Conservation (phyloP, 2,329 filamentous ascomycete genomes). For the Aotearoamyces nothofagi region DNA sequence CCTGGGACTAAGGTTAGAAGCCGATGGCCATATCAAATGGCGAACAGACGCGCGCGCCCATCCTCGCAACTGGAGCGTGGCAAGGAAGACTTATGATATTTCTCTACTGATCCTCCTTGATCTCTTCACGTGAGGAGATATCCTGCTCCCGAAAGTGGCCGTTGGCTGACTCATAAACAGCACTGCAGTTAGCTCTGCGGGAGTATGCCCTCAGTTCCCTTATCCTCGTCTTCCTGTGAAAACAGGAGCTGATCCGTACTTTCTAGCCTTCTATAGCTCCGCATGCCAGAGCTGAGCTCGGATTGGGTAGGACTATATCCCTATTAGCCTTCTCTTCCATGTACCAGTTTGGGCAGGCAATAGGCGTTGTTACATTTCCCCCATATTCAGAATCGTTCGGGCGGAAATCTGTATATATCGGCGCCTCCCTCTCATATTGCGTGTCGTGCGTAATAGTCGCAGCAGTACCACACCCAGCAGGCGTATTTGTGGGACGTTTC, state of each 20-base stretch:
- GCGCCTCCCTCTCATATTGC: conserved; percentile 19
- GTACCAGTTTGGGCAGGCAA: conserved; percentile 22
- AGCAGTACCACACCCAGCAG: conserved; percentile 20
- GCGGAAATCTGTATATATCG: conserved; percentile 20
- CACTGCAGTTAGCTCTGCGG: conserved; percentile 10
- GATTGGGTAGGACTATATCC: conserved; percentile 7
- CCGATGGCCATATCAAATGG: background rate
- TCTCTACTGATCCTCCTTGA: conserved; percentile 3
- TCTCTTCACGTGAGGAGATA: too few relatives aligned
- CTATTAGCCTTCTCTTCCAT: conserved; percentile 14
- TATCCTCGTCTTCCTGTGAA: background rate
- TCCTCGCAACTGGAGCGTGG: conserved; percentile 1
- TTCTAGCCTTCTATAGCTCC: conserved; percentile 9
- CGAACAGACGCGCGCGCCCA: background rate
- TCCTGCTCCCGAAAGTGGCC: too few relatives aligned
- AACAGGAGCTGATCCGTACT: background rate
- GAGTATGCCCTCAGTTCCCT: conserved; percentile 3
- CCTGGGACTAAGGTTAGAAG: background rate
- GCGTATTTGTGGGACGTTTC: conserved; percentile 25
- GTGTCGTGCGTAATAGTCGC: conserved; percentile 24
- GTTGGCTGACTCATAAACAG: too few relatives aligned
- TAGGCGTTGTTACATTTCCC: conserved; percentile 24
- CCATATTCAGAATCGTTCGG: conserved; percentile 24
- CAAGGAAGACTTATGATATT: background rate
- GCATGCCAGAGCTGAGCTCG: conserved; percentile 6